phyloP scores from a whole-genome alignment of 1,139 yeast species.

The Diutina neorugosa region DNA sequence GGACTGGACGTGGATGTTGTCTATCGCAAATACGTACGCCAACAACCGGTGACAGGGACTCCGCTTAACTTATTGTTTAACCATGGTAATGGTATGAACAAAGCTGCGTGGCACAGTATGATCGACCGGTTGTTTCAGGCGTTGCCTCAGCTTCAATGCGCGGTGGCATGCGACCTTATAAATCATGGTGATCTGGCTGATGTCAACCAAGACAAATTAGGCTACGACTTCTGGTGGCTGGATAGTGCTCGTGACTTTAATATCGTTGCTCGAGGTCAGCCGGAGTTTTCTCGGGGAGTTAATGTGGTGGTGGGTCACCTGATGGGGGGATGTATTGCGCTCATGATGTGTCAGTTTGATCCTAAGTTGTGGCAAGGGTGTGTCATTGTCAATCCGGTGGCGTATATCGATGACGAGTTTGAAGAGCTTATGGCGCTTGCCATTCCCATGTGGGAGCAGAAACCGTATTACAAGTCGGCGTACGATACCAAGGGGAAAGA shows the following conservation, averaged over 20 bases:
- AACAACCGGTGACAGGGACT: not conserved
- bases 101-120: conserved; percentile 50
- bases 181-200: conserved; percentile 59
- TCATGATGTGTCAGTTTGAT: not conserved
- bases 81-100: conserved; percentile 65
- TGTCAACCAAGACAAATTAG: conserved; percentile 39
- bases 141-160: conserved; percentile 15
- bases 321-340: conserved; percentile 3
- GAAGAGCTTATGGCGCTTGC: not conserved
- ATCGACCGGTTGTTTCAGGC: conserved; percentile 22
- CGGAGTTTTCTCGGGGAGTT: not conserved
- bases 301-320: not conserved
- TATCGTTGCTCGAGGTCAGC: conserved; percentile 16
- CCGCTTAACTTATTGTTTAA: conserved; percentile 42
- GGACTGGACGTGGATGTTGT: not conserved
- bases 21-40: not conserved
- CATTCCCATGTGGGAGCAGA: not conserved
- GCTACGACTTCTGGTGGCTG: conserved; percentile 45
- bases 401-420: not conserved
- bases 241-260: conserved; percentile 50
- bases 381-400: not conserved
- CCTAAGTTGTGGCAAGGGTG: not conserved
- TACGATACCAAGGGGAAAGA: not conserved
- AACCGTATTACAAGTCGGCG: not conserved
- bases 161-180: conserved; percentile 45